Evolutionary conservation across 176 grass and related monocot genomes (phyloP), one percentile per base, ranked within the genome.

Genomic region (Aegilops sharonensis): DNA sequence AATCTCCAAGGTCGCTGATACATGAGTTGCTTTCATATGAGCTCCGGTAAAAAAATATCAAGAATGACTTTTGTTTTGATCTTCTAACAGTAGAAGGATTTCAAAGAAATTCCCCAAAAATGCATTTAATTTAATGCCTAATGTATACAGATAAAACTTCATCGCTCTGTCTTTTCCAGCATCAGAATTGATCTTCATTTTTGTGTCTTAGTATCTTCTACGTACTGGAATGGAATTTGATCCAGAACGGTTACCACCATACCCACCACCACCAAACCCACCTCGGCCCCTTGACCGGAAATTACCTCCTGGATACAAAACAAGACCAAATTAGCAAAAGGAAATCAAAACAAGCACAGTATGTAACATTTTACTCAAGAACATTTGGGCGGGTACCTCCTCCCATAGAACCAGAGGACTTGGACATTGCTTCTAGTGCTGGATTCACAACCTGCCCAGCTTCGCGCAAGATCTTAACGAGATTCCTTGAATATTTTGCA

Each of bases 391-490:
- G 8, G 9, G 47, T 91, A 95, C 90, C 92, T 94, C 89, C 89
- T 52, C 86, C 90, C 75, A 71, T 80, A 37, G 78, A 75, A 82
- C 32, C 85, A 18, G 79, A 30, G 2, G 90, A 93, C 42, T 85
- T 90, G 57, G 85, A 83, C 92, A 99, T 91, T 10, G 92, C 72
- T 63, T 95, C 92, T 24, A 99, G 36, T 9, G 90, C 87, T 87
- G 97, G 92, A 90, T 86, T 91, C 17, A 99, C 92, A 89, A 70
- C 83, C 94, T 96, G 92, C 11, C 87, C 82, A 85, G 94, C 97
- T 88, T 96, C 97, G 27, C 83, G 85, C 84, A 99, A 57, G 68
- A 99, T 90, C 87, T 96, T 99, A 25, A 96, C 81, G 23, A 99
- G 90, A 64, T 96, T 93, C 81, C 89, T 99, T 0, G 97, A 95